Evolutionary conservation across 2,329 filamentous ascomycete genomes (phyloP), one percentile per base, ranked within the genome.

Genomic region (Graphilbum ipis-grandicollis): DNA sequence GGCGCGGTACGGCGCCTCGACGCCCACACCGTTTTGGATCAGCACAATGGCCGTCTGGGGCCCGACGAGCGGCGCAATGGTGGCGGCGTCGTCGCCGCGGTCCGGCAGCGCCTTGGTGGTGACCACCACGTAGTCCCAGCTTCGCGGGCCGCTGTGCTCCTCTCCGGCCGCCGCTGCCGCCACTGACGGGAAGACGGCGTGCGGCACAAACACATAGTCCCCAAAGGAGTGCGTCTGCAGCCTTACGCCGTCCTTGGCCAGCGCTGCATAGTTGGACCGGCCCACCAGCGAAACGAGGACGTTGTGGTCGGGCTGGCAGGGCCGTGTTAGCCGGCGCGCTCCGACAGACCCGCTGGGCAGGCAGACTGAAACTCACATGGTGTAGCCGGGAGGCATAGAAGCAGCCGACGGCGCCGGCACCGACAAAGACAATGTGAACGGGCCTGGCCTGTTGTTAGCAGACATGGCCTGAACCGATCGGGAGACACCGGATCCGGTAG

Each of bases 351-450:
- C 19, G 9, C 7, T 32, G 18, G 17, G n/a, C 14, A 23, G 7
- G 12, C n/a, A 32, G n/a, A 15, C 14, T 12, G 9, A 29, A 15
- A 46, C 52, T 48, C 56, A 70, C 68, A 46, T 69, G 60, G 46
- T 79, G 73, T 14, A 81, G 62, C 18, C 77, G 63, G 7, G 75
- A 79, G 33, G 73, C 76, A 48, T 80, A 81, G 58, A 81, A 81
- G 38, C 74, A 77, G 38, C 77, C 77, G 31, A 82, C 74, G 42
- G 77, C 76, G 44, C 76, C 77, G 18, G 75, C 76, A 50, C 77
- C 76, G 40, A 80, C 68, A 45, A 81, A 75, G 39, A 80, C 63
- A 39, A 79, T 59, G 44, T 75, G 64, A 19, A 65, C 57, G n/a
- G 62, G 56, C 44, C 59, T 65, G 41, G 22, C 7, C n/a, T n/a